Conservation (phyloP, 768 basidiomycete species). For the Lyophyllum shimeji region DNA sequence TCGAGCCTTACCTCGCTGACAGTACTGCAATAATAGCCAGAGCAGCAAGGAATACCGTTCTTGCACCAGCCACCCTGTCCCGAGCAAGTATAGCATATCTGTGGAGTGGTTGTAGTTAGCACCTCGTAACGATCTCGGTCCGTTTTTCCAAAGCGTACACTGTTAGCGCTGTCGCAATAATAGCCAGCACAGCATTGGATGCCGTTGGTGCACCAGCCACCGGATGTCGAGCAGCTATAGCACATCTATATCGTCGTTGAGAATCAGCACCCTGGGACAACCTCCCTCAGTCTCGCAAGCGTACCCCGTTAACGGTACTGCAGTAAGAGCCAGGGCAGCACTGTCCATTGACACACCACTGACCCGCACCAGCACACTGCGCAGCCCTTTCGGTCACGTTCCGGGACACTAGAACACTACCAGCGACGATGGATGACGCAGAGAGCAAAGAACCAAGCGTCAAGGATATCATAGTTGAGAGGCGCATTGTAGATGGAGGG, state of each 20-base stretch:
- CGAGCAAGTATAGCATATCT: neutral
- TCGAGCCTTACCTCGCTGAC: neutral
- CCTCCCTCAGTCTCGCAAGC: neutral
- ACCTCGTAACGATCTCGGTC: neutral
- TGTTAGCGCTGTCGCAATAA: neutral
- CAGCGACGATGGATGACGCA: neutral
- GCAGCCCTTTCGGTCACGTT: neutral
- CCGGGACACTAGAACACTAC: neutral
- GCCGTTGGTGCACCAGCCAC: neutral
- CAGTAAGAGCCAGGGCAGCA: neutral
- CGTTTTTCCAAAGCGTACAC: neutral
- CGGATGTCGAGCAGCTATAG: neutral
- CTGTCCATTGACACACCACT: neutral
- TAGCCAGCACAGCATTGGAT: neutral
- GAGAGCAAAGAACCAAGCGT: neutral
- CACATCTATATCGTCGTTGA: neutral
- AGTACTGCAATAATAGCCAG: no score
- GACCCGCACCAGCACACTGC: neutral
- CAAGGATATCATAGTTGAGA: neutral
- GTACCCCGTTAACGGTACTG: neutral
- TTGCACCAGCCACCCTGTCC: neutral
- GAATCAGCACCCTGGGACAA: no score
- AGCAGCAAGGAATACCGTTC: neutral
- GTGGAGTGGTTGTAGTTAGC: neutral
- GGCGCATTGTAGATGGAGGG: neutral